phyloP scores from a whole-genome alignment of 2,329 filamentous ascomycete species.

The Monosporascus sp. region DNA sequence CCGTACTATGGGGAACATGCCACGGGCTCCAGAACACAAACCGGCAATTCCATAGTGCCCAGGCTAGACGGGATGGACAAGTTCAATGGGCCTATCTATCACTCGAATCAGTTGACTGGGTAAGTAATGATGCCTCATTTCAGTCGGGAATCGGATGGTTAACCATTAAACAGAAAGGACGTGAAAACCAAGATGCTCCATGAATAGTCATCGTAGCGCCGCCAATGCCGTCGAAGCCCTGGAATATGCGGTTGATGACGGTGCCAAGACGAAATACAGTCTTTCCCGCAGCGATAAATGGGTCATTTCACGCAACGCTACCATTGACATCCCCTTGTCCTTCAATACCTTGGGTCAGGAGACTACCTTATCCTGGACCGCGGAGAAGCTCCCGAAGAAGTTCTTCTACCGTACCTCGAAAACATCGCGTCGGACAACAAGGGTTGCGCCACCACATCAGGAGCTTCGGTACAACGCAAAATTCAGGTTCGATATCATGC shows the following conservation, averaged over 20 bases:
- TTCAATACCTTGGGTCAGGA: slow-evolving; percentile 77
- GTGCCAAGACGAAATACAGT: slow-evolving; percentile 65
- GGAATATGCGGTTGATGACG: slow-evolving; percentile 66
- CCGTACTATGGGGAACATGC: too few relatives aligned
- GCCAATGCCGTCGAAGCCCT: slow-evolving; percentile 79
- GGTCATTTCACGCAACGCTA: slow-evolving; percentile 77
- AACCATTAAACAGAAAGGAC: slow-evolving; percentile 45
- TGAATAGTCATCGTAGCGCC: slow-evolving; percentile 69
- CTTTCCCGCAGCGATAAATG: slow-evolving; percentile 77
- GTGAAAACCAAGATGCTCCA: slow-evolving; percentile 73
- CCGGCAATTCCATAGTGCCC: slow-evolving; percentile 70
- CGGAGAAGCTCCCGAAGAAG: slow-evolving; percentile 67
- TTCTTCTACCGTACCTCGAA: slow-evolving; percentile 81
- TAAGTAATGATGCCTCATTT: slow-evolving; percentile 14
- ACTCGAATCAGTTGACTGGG: slow-evolving; percentile 70
- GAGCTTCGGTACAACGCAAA: too few relatives aligned
- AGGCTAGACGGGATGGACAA: slow-evolving; percentile 63
- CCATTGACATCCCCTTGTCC: slow-evolving; percentile 68
- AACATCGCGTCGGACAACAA: slow-evolving; percentile 66
- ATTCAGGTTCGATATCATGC: too few relatives aligned
- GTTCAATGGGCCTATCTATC: slow-evolving; percentile 68
- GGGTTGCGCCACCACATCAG: too few relatives aligned
- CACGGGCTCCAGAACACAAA: too few relatives aligned
- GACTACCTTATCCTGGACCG: slow-evolving; percentile 70
- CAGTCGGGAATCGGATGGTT: slow-evolving; percentile 7